Evolutionary conservation across 768 basidiomycete genomes (phyloP).

Genomic region (Xerocomellus intermedius): DNA sequence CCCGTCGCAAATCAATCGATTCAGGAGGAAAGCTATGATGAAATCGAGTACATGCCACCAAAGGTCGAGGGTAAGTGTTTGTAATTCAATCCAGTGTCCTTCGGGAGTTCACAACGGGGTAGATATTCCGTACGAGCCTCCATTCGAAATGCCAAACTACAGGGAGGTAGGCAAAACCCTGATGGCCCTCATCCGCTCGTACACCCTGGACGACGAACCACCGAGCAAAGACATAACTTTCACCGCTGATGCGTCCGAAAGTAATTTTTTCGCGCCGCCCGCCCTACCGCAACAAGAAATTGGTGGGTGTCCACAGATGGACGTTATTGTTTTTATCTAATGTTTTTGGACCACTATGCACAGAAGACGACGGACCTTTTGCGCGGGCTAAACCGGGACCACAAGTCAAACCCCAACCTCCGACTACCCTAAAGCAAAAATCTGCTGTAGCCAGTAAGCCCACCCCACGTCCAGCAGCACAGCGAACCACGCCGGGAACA

Average conservation of each 20-base stretch:
- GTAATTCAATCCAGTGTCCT: background rate
- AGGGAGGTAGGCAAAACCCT: constrained; percentile 39
- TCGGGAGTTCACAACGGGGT: background rate
- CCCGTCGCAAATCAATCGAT: constrained; percentile 23
- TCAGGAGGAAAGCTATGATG: constrained; percentile 39
- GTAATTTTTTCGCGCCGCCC: constrained; percentile 19
- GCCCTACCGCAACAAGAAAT: constrained; percentile 21
- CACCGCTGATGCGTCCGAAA: constrained; percentile 18
- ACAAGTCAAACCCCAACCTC: constrained; percentile 9
- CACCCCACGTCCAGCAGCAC: constrained; percentile 6
- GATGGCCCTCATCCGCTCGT: constrained; percentile 36
- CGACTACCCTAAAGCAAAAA: background rate
- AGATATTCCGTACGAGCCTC: constrained; percentile 46
- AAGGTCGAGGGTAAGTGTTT: constrained; percentile 44
- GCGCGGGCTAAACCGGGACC: constrained; percentile 9
- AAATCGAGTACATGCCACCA: constrained; percentile 57
- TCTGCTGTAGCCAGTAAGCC: background rate
- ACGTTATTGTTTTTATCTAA: background rate
- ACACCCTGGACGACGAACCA: constrained; percentile 34
- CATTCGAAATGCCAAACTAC: constrained; percentile 52
- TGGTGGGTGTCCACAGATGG: constrained; percentile 15
- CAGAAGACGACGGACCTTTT: constrained; percentile 33
- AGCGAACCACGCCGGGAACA: constrained; percentile 1
- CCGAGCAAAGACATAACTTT: constrained; percentile 20
- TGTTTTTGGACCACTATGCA: background rate